Evolutionary conservation across 768 basidiomycete genomes (phyloP), one percentile per base, ranked within the genome.

Genomic region (Russula compacta): DNA sequence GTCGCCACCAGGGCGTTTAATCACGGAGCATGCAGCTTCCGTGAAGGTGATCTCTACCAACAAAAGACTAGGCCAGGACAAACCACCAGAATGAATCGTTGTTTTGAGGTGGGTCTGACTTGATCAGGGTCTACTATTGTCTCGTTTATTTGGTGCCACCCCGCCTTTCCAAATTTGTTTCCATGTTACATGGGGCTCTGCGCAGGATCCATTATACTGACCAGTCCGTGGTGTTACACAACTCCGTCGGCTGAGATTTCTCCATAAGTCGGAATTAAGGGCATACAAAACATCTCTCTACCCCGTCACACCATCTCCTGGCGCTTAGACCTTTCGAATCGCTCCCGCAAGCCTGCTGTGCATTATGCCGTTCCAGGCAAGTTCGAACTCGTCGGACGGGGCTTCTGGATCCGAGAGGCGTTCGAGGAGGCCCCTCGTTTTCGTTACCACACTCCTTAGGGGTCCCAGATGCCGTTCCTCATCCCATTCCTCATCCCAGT

Each of bases 331-430:
- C 24, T 29, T 29, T 29, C 24, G 24, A 29, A 29, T 29, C 24
- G 24, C 47, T 56, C n/a, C 15, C 10, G 43, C 11, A 61, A 29
- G 36, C 38, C 24, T 52, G 42, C 6, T 38, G 8, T 44, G 46
- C 61, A 62, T 62, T 17, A 62, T 58, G 24, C 61, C 61, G 1
- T 62, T 54, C 56, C 56, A 62, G 2, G 52, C 61, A 42, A 48
- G 44, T 21, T 58, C 40, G 24, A 62, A 58, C 46, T 62, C 61
- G 24, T 35, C 14, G 6, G 32, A 24, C 0, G 61, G 61, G 24
- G 50, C 15, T 9, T 43, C 32, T 17, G 44, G 46, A 32, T 53
- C 56, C 8, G 39, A 53, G 17, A 62, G 46, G 4, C 33, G 44
- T 17, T 58, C 33, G 2, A 49, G 14, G 15, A 62, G 10, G 33